phyloP scores from a whole-genome alignment of 2,329 filamentous ascomycete species.

The Stromatinia cepivora region DNA sequence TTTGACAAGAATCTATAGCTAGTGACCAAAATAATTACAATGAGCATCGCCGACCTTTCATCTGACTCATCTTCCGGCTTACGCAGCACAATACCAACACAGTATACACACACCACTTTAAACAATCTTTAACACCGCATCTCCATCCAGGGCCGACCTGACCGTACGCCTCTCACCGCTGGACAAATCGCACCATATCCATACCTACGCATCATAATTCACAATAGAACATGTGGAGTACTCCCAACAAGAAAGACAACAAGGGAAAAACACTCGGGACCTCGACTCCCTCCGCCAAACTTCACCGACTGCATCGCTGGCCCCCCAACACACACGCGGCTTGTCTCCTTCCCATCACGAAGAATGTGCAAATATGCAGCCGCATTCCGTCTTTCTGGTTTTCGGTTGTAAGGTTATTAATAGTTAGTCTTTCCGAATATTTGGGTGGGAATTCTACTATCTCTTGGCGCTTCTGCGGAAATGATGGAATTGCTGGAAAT shows the following conservation, averaged over 20 bases:
- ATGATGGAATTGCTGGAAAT: background rate
- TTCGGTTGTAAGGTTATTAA: background rate
- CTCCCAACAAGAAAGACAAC: background rate
- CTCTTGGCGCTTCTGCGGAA: background rate
- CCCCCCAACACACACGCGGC: background rate
- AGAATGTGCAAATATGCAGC: background rate
- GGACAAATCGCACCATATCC: background rate
- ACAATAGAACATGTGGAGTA: background rate
- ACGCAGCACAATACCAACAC: too few species aligned
- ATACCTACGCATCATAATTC: too few species aligned
- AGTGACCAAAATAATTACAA: background rate
- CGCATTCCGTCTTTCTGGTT: background rate
- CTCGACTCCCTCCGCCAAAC: background rate
- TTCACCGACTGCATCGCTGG: background rate
- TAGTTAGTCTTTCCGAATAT: too few species aligned
- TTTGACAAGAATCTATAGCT: background rate
- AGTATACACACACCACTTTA: background rate
- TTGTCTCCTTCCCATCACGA: background rate
- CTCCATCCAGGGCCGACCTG: too few species aligned
- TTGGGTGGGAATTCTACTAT: background rate
- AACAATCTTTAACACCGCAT: background rate
- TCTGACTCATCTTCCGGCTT: slow-evolving; percentile 15
- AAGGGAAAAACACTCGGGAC: background rate
- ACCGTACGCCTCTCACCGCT: background rate
- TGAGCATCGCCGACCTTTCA: slow-evolving; percentile 8